Percentiles rank a stretch among this genome's conserved stretches.
These are phyloP conservation scores for Aspergillus uvarum DNA, from an alignment of 2,329 filamentous ascomycete species.

Conservation along the genomic window DNA sequence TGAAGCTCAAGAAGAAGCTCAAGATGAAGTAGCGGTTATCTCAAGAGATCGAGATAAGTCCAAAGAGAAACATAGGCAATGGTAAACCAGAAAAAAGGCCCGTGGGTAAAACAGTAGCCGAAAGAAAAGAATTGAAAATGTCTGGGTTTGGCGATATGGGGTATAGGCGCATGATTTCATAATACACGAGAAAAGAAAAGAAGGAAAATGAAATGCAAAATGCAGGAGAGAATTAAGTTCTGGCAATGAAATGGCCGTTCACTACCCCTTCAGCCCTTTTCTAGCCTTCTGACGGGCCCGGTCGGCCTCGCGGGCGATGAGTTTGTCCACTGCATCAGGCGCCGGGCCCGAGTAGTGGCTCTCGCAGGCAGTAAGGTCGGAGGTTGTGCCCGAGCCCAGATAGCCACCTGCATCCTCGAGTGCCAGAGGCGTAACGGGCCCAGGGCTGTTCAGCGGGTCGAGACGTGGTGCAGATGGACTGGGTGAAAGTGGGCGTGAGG, in stretches of 20 bases:
- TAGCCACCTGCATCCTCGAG: constrained; percentile 45
- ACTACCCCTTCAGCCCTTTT: constrained; percentile 30
- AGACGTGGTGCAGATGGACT: constrained; percentile 47
- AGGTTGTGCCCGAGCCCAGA: constrained; percentile 35
- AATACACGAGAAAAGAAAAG: constrained; percentile 6
- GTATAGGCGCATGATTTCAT: constrained; percentile 10
- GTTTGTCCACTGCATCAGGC: constrained; percentile 34
- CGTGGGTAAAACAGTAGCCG: not conserved
- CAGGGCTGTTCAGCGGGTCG: constrained; percentile 47
- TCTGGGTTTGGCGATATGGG: constrained; percentile 18
- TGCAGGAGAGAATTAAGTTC: not conserved
- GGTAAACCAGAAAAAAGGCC: not conserved
- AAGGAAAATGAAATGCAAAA: not conserved
- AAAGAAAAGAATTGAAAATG: constrained; percentile 8
- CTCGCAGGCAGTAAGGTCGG: constrained; percentile 23
- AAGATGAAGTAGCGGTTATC: not conserved
- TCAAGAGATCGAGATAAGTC: not conserved
- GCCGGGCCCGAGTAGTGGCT: constrained; percentile 25
- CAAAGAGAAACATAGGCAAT: not conserved
- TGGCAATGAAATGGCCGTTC: constrained; percentile 5
- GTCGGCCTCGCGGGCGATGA: constrained; percentile 37
- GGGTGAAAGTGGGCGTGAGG: constrained; percentile 27
- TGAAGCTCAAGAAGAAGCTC: not conserved
- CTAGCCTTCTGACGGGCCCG: constrained; percentile 30
- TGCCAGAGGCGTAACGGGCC: constrained; percentile 47